Evolutionary conservation across 2,329 filamentous ascomycete genomes (phyloP), one percentile per base, ranked within the genome.

Genomic region (Daldinia eschscholtzii): DNA sequence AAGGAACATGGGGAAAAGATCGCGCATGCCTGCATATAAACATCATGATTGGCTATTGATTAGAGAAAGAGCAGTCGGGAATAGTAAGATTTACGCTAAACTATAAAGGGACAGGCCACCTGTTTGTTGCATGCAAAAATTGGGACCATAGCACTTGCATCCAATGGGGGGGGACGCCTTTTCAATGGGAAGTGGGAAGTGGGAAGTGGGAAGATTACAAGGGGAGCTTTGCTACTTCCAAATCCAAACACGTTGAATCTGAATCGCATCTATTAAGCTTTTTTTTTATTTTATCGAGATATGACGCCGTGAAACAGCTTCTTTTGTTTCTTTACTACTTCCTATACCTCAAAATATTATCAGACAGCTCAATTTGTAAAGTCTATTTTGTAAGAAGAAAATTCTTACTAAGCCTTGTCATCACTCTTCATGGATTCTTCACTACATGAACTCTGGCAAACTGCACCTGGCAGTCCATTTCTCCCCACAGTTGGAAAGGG

Each of bases 371-470:
- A 61, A 52, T 48, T 30, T 20, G 10, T 63, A 26, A 41, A 26
- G n/a, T 37, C 70, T 48, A 62, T 57, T 57, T 57, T 23, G 37
- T 33, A 15, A 44, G 33, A 35, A 33, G 35, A 57, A 28, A 57
- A 55, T 26, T 33, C 13, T 33, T 52, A 30, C 23, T 33, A 15
- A 33, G 26, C 26, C 15, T 50, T 23, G 26, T 42, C 55, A 33
- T 33, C 26, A 44, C 61, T 73, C 77, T 86, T 85, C 84, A 92
- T 93, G 90, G 91, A 92, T 88, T 88, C 90, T 78, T 93, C 92
- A 86, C 85, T 97, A 82, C 90, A 91, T 83, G 90, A 96, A 81
- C 88, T 97, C 84, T 98, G 95, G 95, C 92, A 97, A 87, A 92
- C 93, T 87, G 93, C 94, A 84, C 89, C 92, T 82, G 89, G 89